Evolutionary conservation across 2,329 filamentous ascomycete species (phyloP).

Genomic region (Claviceps pusilla): DNA sequence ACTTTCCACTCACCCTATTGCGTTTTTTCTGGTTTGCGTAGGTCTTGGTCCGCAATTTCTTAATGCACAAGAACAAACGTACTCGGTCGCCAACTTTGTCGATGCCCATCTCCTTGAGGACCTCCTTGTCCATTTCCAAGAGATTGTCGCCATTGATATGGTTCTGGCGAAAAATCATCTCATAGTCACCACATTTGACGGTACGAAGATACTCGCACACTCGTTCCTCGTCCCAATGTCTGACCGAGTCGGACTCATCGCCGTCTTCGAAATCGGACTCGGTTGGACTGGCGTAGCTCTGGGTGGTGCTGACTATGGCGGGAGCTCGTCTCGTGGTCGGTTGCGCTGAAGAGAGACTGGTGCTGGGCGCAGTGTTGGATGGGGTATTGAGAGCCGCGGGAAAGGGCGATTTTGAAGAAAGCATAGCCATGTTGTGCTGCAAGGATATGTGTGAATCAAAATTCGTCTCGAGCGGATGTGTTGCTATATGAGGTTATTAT

Average conservation of each 20-base stretch:
- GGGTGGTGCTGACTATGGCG: slow-evolving; percentile 31
- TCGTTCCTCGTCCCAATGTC: slow-evolving; percentile 80
- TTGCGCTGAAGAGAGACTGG: slow-evolving; percentile 32
- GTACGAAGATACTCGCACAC: slow-evolving; percentile 83
- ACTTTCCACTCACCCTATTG: slow-evolving; percentile 52
- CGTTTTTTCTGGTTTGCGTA: slow-evolving; percentile 67
- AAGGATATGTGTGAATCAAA: not conserved
- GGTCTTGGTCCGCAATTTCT: slow-evolving; percentile 63
- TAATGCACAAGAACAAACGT: slow-evolving; percentile 72
- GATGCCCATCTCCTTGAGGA: slow-evolving; percentile 94
- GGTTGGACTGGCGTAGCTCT: slow-evolving; percentile 65
- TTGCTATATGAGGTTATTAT: not conserved
- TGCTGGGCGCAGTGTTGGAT: slow-evolving; percentile 29
- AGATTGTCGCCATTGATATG: slow-evolving; percentile 97
- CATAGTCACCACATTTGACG: slow-evolving; percentile 89
- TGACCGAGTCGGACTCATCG: slow-evolving; percentile 59
- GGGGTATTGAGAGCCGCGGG: slow-evolving; percentile 33
- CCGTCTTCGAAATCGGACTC: slow-evolving; percentile 84
- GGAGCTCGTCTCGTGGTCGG: slow-evolving; percentile 37
- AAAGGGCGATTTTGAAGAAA: slow-evolving; percentile 61
- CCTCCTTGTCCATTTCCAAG: slow-evolving; percentile 90
- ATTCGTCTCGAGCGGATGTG: not conserved
- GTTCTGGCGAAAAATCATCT: slow-evolving; percentile 75
- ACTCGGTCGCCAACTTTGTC: slow-evolving; percentile 96
- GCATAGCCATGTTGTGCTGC: slow-evolving; percentile 49